Conservation (phyloP, 1,284 basidiomycete species). For the Rhodotorula sp. region DNA sequence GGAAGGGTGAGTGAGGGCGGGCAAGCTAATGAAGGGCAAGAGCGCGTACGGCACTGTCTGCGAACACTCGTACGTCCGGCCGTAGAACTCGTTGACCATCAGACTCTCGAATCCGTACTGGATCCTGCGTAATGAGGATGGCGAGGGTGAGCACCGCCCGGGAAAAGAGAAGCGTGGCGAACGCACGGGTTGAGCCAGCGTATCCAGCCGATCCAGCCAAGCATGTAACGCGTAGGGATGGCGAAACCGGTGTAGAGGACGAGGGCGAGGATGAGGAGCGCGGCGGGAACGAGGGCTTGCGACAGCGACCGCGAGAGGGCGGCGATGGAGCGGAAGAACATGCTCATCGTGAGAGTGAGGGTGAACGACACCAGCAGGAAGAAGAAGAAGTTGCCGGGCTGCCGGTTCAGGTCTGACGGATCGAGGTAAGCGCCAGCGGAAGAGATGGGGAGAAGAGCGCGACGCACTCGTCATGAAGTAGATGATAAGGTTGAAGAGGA, state of each 20-base stretch:
- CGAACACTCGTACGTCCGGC: slow-evolving; percentile 48
- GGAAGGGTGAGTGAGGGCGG: slow-evolving; percentile 23
- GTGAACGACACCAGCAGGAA: slow-evolving; percentile 52
- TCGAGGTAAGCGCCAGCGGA: too few species aligned
- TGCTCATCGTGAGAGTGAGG: slow-evolving; percentile 54
- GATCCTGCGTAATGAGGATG: neutral
- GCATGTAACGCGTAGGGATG: slow-evolving; percentile 10
- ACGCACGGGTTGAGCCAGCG: slow-evolving; percentile 56
- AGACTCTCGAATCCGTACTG: slow-evolving; percentile 48
- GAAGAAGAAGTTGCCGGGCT: slow-evolving; percentile 49
- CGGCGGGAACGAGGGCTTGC: slow-evolving; percentile 53
- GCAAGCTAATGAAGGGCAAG: too few species aligned
- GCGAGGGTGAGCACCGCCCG: neutral
- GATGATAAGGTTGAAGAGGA: slow-evolving; percentile 54
- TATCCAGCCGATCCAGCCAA: slow-evolving; percentile 48
- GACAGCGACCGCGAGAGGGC: slow-evolving; percentile 53
- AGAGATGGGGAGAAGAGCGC: neutral
- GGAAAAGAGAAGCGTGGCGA: slow-evolving; percentile 27
- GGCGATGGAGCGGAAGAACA: slow-evolving; percentile 57
- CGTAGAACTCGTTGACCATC: slow-evolving; percentile 57
- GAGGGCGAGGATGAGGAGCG: slow-evolving; percentile 46
- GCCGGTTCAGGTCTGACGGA: slow-evolving; percentile 51
- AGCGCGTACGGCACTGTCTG: neutral
- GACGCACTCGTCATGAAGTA: slow-evolving; percentile 46
- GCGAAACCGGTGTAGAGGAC: slow-evolving; percentile 56